phyloP scores from a whole-genome alignment of 1,284 basidiomycete genomes.

The Malassezia japonica region DNA sequence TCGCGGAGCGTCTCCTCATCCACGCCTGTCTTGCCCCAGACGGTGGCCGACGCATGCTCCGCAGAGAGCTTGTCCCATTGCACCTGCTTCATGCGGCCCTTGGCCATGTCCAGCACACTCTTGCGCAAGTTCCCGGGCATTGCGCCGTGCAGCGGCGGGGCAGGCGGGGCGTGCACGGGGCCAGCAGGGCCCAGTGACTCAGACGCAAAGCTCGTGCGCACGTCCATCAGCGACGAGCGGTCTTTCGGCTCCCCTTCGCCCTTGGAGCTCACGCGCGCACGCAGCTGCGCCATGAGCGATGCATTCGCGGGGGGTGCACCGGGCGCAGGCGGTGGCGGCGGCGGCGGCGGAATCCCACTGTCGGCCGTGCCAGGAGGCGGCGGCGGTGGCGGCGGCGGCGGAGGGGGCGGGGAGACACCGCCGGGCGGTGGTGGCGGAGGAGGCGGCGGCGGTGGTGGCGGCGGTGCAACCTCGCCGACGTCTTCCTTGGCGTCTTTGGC shows the following conservation, averaged over 20 bases:
- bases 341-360: conserved; percentile 13
- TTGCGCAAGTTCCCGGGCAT: conserved; percentile 60
- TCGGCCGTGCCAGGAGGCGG: not conserved
- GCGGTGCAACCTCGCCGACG: no score
- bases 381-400: conserved; percentile 1
- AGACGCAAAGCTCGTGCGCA: conserved; percentile 32
- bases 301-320: conserved; percentile 16
- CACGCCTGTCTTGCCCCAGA: conserved; percentile 34
- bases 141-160: conserved; percentile 19
- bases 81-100: conserved; percentile 89
- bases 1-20: conserved; percentile 30
- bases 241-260: not conserved
- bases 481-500: not conserved
- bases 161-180: conserved; percentile 41
- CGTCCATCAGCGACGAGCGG: conserved; percentile 26
- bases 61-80: conserved; percentile 79
- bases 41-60: conserved; percentile 45
- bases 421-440: not conserved
- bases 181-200: conserved; percentile 31
- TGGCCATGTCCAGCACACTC: conserved; percentile 72
- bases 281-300: conserved; percentile 18
- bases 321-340: conserved; percentile 19
- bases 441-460: not conserved
- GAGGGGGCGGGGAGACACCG: not conserved
- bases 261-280: conserved; percentile 14